Conservation (phyloP, 768 basidiomycete species). For the Mycena maculata region DNA sequence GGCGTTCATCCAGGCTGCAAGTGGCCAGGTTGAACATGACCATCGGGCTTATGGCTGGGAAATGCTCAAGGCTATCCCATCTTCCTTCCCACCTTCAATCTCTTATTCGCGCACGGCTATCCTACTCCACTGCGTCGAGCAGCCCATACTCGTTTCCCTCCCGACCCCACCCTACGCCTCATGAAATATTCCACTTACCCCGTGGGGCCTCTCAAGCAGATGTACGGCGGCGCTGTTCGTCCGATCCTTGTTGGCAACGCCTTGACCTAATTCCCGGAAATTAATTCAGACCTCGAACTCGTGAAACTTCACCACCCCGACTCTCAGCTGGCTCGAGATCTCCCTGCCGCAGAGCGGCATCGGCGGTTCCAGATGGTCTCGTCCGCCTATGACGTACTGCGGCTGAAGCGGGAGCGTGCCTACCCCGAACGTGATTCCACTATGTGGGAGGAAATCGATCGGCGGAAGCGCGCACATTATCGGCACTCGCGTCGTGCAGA, state of each 20-base stretch:
- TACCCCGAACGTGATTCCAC: constrained; percentile 16
- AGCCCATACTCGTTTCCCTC: constrained; percentile 52
- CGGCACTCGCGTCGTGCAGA: constrained; percentile 28
- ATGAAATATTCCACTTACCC: constrained; percentile 64
- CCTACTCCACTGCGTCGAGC: constrained; percentile 26
- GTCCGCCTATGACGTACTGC: constrained; percentile 57
- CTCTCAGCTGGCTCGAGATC: constrained; percentile 42
- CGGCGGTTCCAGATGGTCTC: constrained; percentile 61
- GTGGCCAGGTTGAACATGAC: no score
- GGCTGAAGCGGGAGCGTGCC: constrained; percentile 34
- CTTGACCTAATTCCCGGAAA: neutral
- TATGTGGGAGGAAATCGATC: constrained; percentile 23
- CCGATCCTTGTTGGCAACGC: neutral
- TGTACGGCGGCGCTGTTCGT: constrained; percentile 62
- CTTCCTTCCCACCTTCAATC: constrained; percentile 21
- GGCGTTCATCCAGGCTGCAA: no score
- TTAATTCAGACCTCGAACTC: constrained; percentile 61
- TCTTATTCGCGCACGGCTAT: constrained; percentile 26
- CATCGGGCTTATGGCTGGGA: no score
- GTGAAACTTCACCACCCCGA: constrained; percentile 67
- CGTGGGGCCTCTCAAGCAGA: constrained; percentile 56
- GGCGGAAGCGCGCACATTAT: constrained; percentile 25
- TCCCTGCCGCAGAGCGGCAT: constrained; percentile 51
- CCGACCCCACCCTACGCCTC: constrained; percentile 54
- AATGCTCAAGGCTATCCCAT: constrained; percentile 8